phyloP scores from a whole-genome alignment of 306 rosid genomes.

The Pyrus communis region DNA sequence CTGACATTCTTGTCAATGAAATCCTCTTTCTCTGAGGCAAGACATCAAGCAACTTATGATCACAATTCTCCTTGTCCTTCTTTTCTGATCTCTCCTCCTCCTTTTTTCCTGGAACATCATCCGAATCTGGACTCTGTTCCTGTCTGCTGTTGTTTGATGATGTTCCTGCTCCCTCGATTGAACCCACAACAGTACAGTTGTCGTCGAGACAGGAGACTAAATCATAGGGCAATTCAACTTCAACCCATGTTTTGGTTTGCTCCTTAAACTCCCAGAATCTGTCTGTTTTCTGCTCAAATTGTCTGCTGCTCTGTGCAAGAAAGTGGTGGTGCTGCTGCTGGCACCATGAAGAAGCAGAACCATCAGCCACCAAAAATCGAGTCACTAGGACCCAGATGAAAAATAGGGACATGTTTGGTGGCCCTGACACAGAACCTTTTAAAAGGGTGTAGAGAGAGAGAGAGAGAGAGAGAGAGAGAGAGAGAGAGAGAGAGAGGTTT shows the following conservation, averaged over 20 bases:
- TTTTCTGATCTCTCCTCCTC: constrained; percentile 11
- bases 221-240: constrained; percentile 68
- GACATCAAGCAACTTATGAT: background rate
- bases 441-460: background rate
- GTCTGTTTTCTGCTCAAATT: constrained; percentile 69
- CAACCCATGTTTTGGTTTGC: constrained; percentile 65
- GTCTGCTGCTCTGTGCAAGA: constrained; percentile 28
- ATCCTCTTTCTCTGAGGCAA: constrained; percentile 61
- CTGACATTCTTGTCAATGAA: constrained; percentile 74
- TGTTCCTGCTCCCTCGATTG: constrained; percentile 9
- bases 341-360: constrained; percentile 48
- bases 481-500: background rate
- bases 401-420: constrained; percentile 44
- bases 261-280: constrained; percentile 78
- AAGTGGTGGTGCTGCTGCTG: constrained; percentile 47
- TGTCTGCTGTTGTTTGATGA: constrained; percentile 1
- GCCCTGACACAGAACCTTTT: constrained; percentile 12
- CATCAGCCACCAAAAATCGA: constrained; percentile 20
- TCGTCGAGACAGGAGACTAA: constrained; percentile 49
- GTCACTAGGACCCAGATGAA: constrained; percentile 39
- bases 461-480: too few species aligned
- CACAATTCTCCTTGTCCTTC: constrained; percentile 11
- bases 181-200: constrained; percentile 33
- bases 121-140: constrained; percentile 15
- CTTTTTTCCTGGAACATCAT: constrained; percentile 22